Conservation (phyloP, 1,284 basidiomycete genomes). For the Vanrija pseudolonga region DNA sequence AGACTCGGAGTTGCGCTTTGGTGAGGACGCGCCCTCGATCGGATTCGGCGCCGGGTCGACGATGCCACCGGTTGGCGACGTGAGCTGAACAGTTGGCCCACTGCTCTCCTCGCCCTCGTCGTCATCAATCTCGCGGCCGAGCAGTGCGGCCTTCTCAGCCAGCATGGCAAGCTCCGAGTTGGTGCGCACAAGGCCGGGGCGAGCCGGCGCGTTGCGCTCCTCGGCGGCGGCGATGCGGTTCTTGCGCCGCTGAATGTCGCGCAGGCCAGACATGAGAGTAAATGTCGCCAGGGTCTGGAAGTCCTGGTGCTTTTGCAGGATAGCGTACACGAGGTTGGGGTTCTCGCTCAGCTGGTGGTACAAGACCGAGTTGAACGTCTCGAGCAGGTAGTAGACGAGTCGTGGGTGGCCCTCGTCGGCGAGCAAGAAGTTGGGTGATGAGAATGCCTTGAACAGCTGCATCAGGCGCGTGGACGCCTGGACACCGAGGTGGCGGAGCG, state of each 20-base stretch:
- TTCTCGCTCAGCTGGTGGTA: conserved; percentile 66
- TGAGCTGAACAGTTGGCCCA: neutral
- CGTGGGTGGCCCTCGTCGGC: conserved; percentile 91
- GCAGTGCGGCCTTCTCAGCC: conserved; percentile 44
- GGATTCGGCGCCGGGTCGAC: neutral
- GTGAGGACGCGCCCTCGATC: neutral
- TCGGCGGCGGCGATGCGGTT: conserved; percentile 48
- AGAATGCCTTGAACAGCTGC: conserved; percentile 84
- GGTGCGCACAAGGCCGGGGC: conserved; percentile 22
- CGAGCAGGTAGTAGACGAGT: conserved; percentile 68
- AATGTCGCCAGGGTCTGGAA: conserved; percentile 88
- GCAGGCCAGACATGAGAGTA: conserved; percentile 72
- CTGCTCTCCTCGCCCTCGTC: conserved; percentile 15
- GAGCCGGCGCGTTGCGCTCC: conserved; percentile 13
- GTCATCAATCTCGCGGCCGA: conserved; percentile 30
- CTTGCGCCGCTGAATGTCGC: conserved; percentile 68
- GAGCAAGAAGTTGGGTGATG: conserved; percentile 80
- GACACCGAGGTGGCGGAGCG: conserved; percentile 75
- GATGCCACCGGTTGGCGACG: neutral
- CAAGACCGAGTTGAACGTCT: conserved; percentile 82
- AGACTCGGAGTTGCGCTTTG: neutral
- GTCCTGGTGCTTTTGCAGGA: conserved; percentile 72
- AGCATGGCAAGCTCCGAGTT: conserved; percentile 43
- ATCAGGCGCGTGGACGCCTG: conserved; percentile 75
- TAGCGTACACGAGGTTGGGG: conserved; percentile 79